phyloP scores from a whole-genome alignment of 148 eudicot genomes.

The Diospyros lotus region DNA sequence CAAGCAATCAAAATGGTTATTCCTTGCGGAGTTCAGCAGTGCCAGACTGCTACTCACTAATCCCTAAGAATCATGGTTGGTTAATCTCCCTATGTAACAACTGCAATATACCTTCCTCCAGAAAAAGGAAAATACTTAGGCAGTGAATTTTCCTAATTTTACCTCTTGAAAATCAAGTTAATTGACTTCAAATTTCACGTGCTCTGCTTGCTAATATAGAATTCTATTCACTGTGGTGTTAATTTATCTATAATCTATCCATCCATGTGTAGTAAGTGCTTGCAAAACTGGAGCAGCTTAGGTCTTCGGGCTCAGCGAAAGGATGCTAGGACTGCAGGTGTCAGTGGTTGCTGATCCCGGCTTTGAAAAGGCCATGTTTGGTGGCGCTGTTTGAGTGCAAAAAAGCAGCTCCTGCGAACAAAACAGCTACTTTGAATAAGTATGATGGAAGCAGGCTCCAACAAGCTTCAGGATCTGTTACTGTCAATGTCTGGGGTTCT shows the following conservation, averaged over 20 bases:
- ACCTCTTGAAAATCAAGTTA: background rate
- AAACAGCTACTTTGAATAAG: background rate
- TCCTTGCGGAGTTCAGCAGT: background rate
- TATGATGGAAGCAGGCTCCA: conserved; percentile 4
- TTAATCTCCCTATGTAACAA: conserved; percentile 4
- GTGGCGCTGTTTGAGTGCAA: background rate
- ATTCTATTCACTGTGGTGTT: too few relatives aligned
- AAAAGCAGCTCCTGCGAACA: conserved; percentile 5
- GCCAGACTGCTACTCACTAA: background rate
- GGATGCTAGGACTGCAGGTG: background rate
- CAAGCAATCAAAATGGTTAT: background rate
- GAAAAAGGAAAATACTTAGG: background rate
- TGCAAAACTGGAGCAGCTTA: background rate
- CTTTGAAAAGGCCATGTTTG: background rate
- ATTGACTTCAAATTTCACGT: background rate
- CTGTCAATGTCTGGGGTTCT: conserved; percentile 1
- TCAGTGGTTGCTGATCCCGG: background rate
- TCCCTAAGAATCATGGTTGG: background rate
- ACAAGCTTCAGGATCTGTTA: conserved; percentile 7
- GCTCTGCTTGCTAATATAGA: too few relatives aligned
- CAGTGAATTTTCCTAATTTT: background rate
- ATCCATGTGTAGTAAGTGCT: background rate
- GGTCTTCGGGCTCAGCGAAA: background rate
- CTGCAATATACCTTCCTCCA: conserved; percentile 10
- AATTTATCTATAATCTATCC: too few relatives aligned